Evolutionary conservation across 2,329 filamentous ascomycete genomes (phyloP), one percentile per base, ranked within the genome.

Genomic region (Aspergillus aculeatinus): DNA sequence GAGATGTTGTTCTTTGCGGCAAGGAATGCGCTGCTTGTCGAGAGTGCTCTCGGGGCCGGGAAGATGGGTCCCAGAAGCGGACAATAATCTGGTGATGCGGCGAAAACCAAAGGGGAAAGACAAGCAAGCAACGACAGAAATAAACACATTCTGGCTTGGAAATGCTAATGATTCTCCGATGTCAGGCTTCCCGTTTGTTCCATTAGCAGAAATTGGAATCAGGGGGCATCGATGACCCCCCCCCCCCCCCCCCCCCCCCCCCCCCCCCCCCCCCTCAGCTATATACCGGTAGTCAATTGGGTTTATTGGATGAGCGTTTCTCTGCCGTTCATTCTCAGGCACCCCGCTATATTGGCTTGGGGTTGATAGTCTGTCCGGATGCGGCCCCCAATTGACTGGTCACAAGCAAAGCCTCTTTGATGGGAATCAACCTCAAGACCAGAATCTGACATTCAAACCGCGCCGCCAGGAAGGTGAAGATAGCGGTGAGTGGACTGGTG

Each of bases 31-130:
- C 29, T 27, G 39, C 58, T 52, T 5, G 10, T 9, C 5, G 19
- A 16, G 9, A 47, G 14, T 9, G 29, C 39, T 10, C 19, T 10
- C 4, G 58, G 25, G 4, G 53, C 19, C 1, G 58, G 58, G 31
- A 56, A 60, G 12, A 14, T 14, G 3, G 58, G 58, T 23, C 58
- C 58, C 16, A 49, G 53, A 5, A 57, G 48, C 7, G 48, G 47
- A 47, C 58, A 60, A 44, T 44, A 44, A 19, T 44, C 6, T 19
- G 39, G 16, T 7, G 39, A 7, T 44, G 39, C 39, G 5, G 14
- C 39, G 39, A 44, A 0, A 9, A 19, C n/a, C 16, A 2, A n/a
- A 19, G 39, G 16, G 14, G 6, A 16, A 44, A 44, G 16, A 44
- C 2, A 7, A 6, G 39, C 39, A 19, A 44, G 9, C 7, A 29